A percentile compares a stretch with the other conserved stretches of the same genome.
These are phyloP conservation scores for Withania somnifera DNA, from an alignment of 305 asterid genomes.

Conservation along the genomic window DNA sequence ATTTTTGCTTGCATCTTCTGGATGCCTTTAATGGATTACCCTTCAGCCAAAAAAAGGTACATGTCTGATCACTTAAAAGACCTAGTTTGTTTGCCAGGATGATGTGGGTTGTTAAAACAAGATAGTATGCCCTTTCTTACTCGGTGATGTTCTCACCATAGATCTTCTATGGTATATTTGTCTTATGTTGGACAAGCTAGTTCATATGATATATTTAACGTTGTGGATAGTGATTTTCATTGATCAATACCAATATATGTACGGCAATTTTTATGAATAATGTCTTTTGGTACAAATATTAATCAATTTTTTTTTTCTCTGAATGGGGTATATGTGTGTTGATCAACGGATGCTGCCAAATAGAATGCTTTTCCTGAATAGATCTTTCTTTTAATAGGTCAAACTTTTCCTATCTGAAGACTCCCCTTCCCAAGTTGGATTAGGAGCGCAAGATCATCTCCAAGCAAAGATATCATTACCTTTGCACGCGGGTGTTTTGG, in stretches of 20 bases:
- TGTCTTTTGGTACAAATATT: not conserved
- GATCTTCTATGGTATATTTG: not conserved
- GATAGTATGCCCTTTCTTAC: not conserved
- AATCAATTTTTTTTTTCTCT: not conserved
- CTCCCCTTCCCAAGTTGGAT: conserved; percentile 65
- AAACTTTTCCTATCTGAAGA: conserved; percentile 71
- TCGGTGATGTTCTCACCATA: not conserved
- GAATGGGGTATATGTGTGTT: not conserved
- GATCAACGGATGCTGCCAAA: not conserved
- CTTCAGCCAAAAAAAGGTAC: too few species aligned
- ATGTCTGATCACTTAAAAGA: not conserved
- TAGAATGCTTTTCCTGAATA: not conserved
- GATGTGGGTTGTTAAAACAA: too few species aligned
- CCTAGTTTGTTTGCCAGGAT: too few species aligned
- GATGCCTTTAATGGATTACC: too few species aligned
- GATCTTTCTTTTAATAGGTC: conserved; percentile 33
- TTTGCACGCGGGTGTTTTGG: conserved; percentile 27
- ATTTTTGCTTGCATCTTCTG: too few species aligned
- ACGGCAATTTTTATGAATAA: not conserved
- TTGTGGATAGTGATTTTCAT: not conserved
- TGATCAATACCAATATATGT: not conserved
- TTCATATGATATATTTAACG: not conserved
- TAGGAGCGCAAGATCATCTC: conserved; percentile 65
- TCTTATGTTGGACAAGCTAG: not conserved
- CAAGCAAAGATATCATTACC: conserved; percentile 61